Evolutionary conservation across 208 protist genomes (phyloP), one percentile per base, ranked within the genome.

Genomic region (Acanthamoeba quina): DNA sequence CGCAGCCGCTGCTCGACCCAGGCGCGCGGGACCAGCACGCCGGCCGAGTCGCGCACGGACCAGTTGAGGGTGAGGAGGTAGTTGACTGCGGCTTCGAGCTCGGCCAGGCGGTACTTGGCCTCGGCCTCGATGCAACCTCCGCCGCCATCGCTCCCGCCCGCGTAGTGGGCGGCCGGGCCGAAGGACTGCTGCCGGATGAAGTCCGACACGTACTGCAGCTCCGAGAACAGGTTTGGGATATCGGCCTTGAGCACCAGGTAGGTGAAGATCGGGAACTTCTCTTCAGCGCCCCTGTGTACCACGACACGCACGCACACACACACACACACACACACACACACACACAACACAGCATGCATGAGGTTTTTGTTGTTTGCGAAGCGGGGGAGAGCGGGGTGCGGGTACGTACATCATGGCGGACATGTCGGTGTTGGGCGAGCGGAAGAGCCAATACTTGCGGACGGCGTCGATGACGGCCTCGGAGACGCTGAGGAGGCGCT

Each of bases 221-320:
- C 88, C 44, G 88, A 93, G 68, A 54, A 93, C n/a, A 93, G n/a
- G 66, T 93, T 80, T 5, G 88, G 88, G 24, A 93, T 76, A 41
- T 80, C 49, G 7, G 88, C 60, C 54, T 93, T 93, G 66, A 93
- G n/a, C 41, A 93, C 60, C 11, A 91, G 24, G 9, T 91, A 91
- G 1, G 54, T 66, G 62, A 91, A 91, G 54, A 91, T 49, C 44
- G 85, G 85, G 24, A 91, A 91, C 85, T 91, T 91, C 41, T 91
- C 85, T 37, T 91, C 85, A 10, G 85, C 85, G 21, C 85, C 85
- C 58, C 74, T 83, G 7, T 76, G n/a, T 76, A 31, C 31, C 37
- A 44, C 31, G 9, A 5, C 31, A 41, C 37, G 9, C 58, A 5
- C 6, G 5, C 24, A 5, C 58, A 5, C 24, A 7, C 15, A 5